Conservation (phyloP, 2,329 filamentous ascomycete species). For the Colletotrichum sp. region DNA sequence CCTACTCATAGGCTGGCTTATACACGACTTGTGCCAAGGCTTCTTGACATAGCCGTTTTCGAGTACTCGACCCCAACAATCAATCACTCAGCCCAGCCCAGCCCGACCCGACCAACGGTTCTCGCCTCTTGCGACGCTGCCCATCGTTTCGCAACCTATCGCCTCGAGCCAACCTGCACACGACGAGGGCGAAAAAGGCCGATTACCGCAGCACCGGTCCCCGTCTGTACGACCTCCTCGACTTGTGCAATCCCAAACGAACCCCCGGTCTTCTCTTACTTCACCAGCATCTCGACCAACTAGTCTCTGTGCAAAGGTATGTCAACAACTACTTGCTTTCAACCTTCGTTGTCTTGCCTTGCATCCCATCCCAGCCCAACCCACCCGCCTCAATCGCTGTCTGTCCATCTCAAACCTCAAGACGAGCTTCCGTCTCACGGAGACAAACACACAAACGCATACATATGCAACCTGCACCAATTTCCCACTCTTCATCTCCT, state of each 20-base stretch:
- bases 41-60: not conserved
- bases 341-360: not conserved
- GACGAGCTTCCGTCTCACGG: not conserved
- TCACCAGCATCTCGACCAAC: not conserved
- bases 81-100: not conserved
- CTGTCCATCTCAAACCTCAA: not conserved
- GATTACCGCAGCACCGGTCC: slow-evolving; percentile 18
- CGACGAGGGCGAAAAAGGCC: slow-evolving; percentile 7
- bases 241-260: not conserved
- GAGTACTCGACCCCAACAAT: not conserved
- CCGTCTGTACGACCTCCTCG: slow-evolving; percentile 8
- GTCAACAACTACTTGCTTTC: not conserved
- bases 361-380: not conserved
- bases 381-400: not conserved
- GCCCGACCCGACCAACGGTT: slow-evolving; percentile 16
- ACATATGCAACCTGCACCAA: not conserved
- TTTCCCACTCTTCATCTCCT: not conserved
- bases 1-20: not conserved
- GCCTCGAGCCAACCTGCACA: not conserved
- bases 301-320: not conserved
- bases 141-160: slow-evolving; percentile 7
- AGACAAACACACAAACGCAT: not conserved
- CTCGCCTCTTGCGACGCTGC: slow-evolving; percentile 16
- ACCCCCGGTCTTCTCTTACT: not conserved
- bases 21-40: not conserved